Conservation (phyloP, 164 flowering plant genomes). For the Buxus sempervirens region DNA sequence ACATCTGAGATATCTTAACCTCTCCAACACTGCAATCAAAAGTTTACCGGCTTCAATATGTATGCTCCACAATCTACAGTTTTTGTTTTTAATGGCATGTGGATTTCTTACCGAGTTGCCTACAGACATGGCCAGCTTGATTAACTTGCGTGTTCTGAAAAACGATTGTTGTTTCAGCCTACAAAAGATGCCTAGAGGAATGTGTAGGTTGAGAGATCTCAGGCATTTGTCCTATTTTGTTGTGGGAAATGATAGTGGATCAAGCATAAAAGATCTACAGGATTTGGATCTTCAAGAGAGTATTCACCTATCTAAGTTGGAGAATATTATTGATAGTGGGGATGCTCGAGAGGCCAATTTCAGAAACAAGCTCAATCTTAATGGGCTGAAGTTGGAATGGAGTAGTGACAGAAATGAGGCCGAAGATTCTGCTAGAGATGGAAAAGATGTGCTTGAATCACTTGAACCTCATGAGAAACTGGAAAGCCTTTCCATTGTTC, state of each 20-base stretch:
- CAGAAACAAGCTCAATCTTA: conserved; percentile 15
- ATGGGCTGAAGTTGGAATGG: conserved; percentile 19
- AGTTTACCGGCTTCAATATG: conserved; percentile 25
- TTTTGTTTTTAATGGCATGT: conserved; percentile 25
- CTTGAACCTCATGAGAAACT: conserved; percentile 26
- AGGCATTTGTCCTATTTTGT: conserved; percentile 10
- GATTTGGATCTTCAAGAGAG: background rate
- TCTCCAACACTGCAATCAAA: conserved; percentile 21
- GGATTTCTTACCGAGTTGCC: conserved; percentile 20
- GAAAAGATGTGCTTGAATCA: conserved; percentile 17
- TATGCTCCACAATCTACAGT: conserved; percentile 27
- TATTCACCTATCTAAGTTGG: conserved; percentile 2
- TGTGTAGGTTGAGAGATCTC: conserved; percentile 21
- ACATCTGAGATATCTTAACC: conserved; percentile 26
- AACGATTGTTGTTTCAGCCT: background rate
- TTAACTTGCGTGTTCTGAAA: conserved; percentile 24
- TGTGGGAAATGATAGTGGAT: conserved; percentile 12
- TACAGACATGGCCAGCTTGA: conserved; percentile 4
- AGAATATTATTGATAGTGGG: conserved; percentile 3
- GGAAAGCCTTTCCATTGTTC: background rate
- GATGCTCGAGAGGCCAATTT: conserved; percentile 15
- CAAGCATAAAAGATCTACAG: conserved; percentile 19
- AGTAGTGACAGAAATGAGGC: background rate
- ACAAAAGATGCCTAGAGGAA: conserved; percentile 11
- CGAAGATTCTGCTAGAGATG: background rate